Conservation (phyloP, 108 stramenopile species). For the Tribonema minus region DNA sequence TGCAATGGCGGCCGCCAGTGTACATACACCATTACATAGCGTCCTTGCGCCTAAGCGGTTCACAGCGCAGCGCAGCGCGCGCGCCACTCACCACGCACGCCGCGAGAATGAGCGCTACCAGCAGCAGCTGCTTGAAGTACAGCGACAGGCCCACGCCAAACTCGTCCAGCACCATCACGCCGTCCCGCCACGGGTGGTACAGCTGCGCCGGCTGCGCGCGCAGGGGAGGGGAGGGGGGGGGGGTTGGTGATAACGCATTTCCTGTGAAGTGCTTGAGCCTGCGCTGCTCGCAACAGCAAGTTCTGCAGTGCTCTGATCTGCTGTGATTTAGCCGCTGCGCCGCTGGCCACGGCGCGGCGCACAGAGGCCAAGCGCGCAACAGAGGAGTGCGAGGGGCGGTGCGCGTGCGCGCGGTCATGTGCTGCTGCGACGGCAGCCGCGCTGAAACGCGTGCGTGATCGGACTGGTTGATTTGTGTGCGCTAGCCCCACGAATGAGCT, state of each 20-base stretch:
- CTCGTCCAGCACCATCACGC: slow-evolving; percentile 47
- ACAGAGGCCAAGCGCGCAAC: not conserved
- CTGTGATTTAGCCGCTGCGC: not conserved
- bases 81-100: not conserved
- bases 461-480: too few species aligned
- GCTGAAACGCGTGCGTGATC: too few species aligned
- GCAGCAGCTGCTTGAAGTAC: slow-evolving; percentile 54
- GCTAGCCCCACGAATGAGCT: too few species aligned
- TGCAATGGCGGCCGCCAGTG: too few species aligned
- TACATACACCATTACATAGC: too few species aligned
- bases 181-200: slow-evolving; percentile 19
- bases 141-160: slow-evolving; percentile 57
- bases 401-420: too few species aligned
- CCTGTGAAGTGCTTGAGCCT: not conserved
- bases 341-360: not conserved
- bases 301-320: too few species aligned
- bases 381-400: too few species aligned
- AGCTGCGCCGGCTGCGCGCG: slow-evolving; percentile 17
- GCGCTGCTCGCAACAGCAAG: not conserved
- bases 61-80: too few species aligned
- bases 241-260: not conserved
- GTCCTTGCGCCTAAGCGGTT: too few species aligned
- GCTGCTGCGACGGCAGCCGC: too few species aligned
- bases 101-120: not conserved
- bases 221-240: not conserved